Evolutionary conservation across 805 yeast genomes (phyloP).

Genomic region (Yueomyces sinensis): DNA sequence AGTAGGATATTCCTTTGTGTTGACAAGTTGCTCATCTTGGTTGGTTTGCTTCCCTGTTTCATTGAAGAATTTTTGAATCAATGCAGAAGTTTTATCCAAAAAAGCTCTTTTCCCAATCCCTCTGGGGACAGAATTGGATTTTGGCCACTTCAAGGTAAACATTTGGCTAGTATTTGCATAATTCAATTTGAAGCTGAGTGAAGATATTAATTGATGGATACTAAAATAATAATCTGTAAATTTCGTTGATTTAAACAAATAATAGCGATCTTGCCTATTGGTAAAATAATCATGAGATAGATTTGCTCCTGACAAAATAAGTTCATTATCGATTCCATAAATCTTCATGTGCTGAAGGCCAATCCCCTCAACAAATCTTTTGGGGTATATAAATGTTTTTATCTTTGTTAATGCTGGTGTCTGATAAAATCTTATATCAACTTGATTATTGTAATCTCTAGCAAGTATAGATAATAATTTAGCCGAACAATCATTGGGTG

Average conservation of each 20-base stretch:
- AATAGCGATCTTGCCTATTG: slow-evolving; percentile 88
- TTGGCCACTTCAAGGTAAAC: slow-evolving; percentile 63
- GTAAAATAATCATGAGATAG: slow-evolving; percentile 85
- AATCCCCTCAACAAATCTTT: slow-evolving; percentile 74
- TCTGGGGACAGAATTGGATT: slow-evolving; percentile 48
- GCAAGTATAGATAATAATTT: slow-evolving; percentile 55
- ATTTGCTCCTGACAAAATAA: slow-evolving; percentile 84
- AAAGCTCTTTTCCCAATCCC: slow-evolving; percentile 37
- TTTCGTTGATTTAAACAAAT: slow-evolving; percentile 42
- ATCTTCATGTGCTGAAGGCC: slow-evolving; percentile 97
- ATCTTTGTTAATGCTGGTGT: slow-evolving; percentile 76
- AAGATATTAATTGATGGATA: slow-evolving; percentile 56
- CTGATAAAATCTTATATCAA: slow-evolving; percentile 73
- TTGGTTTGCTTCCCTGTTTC: slow-evolving; percentile 1
- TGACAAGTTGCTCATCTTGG: slow-evolving; percentile 15
- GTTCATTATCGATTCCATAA: slow-evolving; percentile 87
- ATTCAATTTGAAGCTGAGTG: slow-evolving; percentile 53
- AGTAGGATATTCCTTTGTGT: slow-evolving; percentile 38
- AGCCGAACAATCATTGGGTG: slow-evolving; percentile 70
- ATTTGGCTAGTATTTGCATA: slow-evolving; percentile 31
- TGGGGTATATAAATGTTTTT: slow-evolving; percentile 54
- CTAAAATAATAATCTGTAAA: slow-evolving; percentile 63
- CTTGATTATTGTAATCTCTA: slow-evolving; percentile 49
- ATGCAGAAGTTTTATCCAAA: slow-evolving; percentile 39
- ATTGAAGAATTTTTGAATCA: slow-evolving; percentile 43